These are phyloP conservation scores for Bryoerythrophyllum caledonicum DNA, from an alignment of 225 moss, liverwort and hornwort species.

Conservation along the genomic window DNA sequence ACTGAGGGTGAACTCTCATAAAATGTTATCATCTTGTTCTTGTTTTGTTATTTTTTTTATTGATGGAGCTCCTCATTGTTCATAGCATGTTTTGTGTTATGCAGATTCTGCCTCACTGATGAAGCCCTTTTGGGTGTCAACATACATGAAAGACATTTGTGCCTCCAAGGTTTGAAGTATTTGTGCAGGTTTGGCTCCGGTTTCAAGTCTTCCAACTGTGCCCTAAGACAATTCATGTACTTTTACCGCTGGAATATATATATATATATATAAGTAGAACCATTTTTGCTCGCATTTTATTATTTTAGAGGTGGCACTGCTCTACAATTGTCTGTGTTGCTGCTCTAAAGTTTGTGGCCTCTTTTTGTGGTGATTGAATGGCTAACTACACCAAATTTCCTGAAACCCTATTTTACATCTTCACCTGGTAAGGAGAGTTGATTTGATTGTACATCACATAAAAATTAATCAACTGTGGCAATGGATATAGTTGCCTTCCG, in stretches of 20 bases:
- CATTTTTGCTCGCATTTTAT: background rate
- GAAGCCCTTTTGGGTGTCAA: conserved; percentile 7
- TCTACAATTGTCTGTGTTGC: background rate
- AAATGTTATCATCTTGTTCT: background rate
- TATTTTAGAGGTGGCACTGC: background rate
- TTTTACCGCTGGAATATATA: conserved; percentile 12
- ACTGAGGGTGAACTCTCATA: background rate
- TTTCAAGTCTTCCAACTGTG: conserved; percentile 7
- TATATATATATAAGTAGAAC: conserved; percentile 10
- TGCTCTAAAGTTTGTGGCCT: background rate
- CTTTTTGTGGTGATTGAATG: background rate
- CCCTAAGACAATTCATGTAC: conserved; percentile 10
- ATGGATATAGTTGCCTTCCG: too few relatives aligned
- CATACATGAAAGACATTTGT: conserved; percentile 8
- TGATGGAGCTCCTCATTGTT: conserved; percentile 4
- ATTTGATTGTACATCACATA: too few relatives aligned
- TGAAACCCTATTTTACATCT: too few relatives aligned
- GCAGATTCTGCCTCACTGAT: conserved; percentile 21
- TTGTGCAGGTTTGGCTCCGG: background rate
- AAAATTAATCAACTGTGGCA: too few relatives aligned
- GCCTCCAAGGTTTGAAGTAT: conserved; percentile 2
- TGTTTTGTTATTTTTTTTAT: background rate
- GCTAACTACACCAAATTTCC: too few relatives aligned
- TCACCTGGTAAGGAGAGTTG: too few relatives aligned
- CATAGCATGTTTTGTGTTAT: conserved; percentile 12